phyloP scores from a whole-genome alignment of 2,329 filamentous ascomycete species.

The Aspergillus sp. region DNA sequence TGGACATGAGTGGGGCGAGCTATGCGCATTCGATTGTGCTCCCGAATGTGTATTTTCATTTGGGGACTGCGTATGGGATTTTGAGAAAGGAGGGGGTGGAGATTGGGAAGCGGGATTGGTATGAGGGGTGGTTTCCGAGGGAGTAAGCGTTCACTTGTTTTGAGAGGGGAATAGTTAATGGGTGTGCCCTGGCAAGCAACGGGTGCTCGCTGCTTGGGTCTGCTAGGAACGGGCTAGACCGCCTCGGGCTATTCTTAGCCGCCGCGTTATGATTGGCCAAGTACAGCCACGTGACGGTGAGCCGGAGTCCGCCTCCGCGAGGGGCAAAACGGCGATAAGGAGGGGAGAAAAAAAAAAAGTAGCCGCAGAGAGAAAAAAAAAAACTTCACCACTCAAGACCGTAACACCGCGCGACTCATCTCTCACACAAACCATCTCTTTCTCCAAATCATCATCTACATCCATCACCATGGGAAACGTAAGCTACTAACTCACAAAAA shows the following conservation, averaged over 20 bases:
- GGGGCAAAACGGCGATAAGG: not conserved
- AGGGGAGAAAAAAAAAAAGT: not conserved
- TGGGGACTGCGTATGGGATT: constrained; percentile 29
- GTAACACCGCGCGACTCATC: not conserved
- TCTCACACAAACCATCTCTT: not conserved
- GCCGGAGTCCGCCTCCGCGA: not conserved
- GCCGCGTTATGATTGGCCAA: not conserved
- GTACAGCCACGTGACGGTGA: not conserved
- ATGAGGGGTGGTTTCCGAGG: constrained; percentile 1
- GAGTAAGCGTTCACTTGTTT: not conserved
- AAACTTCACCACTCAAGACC: not conserved
- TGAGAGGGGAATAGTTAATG: no score
- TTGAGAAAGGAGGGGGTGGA: constrained; percentile 25
- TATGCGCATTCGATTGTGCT: constrained; percentile 25
- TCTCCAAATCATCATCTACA: not conserved
- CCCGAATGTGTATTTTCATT: constrained; percentile 32
- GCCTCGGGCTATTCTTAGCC: not conserved
- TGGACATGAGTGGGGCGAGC: constrained; percentile 16
- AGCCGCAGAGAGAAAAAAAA: constrained; percentile 5
- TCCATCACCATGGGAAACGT: constrained; percentile 31
- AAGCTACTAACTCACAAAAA: constrained; percentile 15
- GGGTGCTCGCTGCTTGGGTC: no score
- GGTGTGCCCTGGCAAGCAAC: no score
- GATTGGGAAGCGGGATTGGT: constrained; percentile 26
- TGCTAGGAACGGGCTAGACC: not conserved